These are phyloP conservation scores for Vanderwaltozyma polyspora DNA, from an alignment of 805 yeast genomes.

Conservation along the genomic window DNA sequence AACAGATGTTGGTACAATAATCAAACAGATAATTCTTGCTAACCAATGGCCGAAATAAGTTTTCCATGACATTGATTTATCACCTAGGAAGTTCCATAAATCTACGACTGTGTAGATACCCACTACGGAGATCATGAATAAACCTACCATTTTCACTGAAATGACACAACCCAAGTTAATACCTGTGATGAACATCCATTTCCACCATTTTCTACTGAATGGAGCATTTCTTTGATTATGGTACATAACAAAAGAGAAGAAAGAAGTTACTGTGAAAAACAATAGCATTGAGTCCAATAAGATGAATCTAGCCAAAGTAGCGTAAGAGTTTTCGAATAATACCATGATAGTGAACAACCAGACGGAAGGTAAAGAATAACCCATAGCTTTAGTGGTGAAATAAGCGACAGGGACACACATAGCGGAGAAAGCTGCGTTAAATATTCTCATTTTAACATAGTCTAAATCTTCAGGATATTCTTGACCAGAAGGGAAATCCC, in stretches of 20 bases:
- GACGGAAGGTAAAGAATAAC: constrained; percentile 38
- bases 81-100: constrained; percentile 76
- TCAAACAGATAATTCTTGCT: constrained; percentile 51
- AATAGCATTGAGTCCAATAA: constrained; percentile 66
- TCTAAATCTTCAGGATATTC: constrained; percentile 51
- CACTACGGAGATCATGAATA: constrained; percentile 75
- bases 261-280: constrained; percentile 64
- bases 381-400: constrained; percentile 52
- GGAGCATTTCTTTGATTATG: constrained; percentile 37
- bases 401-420: constrained; percentile 62
- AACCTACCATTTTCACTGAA: constrained; percentile 94
- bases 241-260: constrained; percentile 45
- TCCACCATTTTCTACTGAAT: constrained; percentile 85
- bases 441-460: constrained; percentile 55
- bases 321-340: constrained; percentile 54
- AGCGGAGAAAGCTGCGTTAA: constrained; percentile 58
- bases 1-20: constrained; percentile 50
- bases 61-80: constrained; percentile 38
- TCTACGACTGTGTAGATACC: constrained; percentile 86
- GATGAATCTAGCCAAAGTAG: constrained; percentile 64
- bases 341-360: constrained; percentile 56
- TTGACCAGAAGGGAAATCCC: constrained; percentile 62
- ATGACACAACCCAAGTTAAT: constrained; percentile 79
- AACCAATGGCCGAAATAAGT: constrained; percentile 52
- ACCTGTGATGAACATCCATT: constrained; percentile 81